Evolutionary conservation across 2,329 filamentous ascomycete genomes (phyloP), one percentile per base, ranked within the genome.

Genomic region (Zasmidium cellare): DNA sequence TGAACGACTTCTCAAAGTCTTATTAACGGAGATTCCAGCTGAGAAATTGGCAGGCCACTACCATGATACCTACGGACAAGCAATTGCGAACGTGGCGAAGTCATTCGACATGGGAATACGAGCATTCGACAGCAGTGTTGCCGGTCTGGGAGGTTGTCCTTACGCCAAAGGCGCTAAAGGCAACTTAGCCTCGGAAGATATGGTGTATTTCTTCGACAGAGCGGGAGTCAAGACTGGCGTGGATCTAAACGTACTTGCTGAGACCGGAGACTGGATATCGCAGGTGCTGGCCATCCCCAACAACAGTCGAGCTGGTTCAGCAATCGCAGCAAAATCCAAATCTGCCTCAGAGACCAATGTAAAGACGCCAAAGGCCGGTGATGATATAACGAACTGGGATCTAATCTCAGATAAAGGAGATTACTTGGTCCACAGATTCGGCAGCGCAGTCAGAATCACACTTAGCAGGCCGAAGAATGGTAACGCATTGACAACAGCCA

Each of bases 61-160:
- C 54, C 69, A 71, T 55, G 68, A 71, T 51, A 71, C 69, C 2
- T 69, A 71, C 48, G 69, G 69, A 1, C 68, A 71, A 55, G 69
- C 66, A 0, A 60, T 71, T 9, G 57, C 63, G 2, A 71, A 71
- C 50, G 63, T 68, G 11, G 59, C 59, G 47, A 59, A 58, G 25
- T 66, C 68, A 1, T 70, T 65, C 46, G 47, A 64, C 3, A 57
- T 65, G 47, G 69, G 69, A 9, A 22, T 71, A 9, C 59, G 66
- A 20, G 56, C 61, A 1, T 71, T 71, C 46, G 69, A 71, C 51
- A 66, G 60, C 51, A 66, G 62, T 53, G 67, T 69, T 9, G 68
- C 59, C 3, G 69, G 69, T 0, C 66, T 71, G 1, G 69, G 69
- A 14, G 69, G 69, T 2, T 71, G 69, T 51, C 69, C 69, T 1